Evolutionary conservation across 345 rosid genomes (phyloP).

Genomic region (Syzygium aromaticum): DNA sequence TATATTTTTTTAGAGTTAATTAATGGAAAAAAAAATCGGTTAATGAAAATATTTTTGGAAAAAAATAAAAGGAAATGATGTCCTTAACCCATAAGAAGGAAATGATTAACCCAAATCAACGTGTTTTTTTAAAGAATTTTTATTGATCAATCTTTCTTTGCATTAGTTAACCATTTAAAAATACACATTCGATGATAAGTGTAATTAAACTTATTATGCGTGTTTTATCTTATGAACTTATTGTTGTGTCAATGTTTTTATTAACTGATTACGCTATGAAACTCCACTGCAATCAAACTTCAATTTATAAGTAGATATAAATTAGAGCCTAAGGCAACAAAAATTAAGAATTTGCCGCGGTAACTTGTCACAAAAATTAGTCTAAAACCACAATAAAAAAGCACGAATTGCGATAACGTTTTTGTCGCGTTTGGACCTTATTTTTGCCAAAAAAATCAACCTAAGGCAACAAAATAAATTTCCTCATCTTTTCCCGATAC

Average conservation of each 20-base stretch:
- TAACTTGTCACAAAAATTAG: not conserved
- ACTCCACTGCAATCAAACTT: not conserved
- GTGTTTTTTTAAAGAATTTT: not conserved
- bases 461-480: not conserved
- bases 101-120: not conserved
- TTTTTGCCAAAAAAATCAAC: not conserved
- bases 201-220: not conserved
- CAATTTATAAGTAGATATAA: not conserved
- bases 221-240: not conserved
- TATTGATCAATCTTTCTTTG: not conserved
- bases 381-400: not conserved
- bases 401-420: not conserved
- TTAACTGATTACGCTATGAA: not conserved
- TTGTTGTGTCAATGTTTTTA: not conserved
- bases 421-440: accelerated
- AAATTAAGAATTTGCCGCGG: not conserved
- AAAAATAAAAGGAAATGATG: not conserved
- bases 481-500: not conserved
- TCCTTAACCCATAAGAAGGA: not conserved
- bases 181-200: not conserved
- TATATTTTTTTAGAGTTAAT: too few relatives aligned
- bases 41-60: too few relatives aligned
- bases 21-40: too few relatives aligned
- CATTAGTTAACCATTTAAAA: not conserved
- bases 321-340: not conserved